These are phyloP conservation scores for Coffea canephora DNA, from an alignment of 257 asterid species.

Conservation along the genomic window DNA sequence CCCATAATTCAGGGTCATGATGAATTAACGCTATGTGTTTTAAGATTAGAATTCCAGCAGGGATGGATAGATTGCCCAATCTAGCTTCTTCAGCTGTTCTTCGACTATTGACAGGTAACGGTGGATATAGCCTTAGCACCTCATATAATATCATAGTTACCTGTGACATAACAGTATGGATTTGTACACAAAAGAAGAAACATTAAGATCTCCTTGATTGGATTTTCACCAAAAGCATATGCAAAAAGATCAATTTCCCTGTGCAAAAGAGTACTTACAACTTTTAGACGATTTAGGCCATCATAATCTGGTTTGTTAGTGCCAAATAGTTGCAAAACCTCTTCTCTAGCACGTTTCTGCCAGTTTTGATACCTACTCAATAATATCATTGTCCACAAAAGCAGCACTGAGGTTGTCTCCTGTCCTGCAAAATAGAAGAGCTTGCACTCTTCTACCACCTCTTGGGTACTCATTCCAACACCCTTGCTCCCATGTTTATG, in stretches of 20 bases:
- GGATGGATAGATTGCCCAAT: slow-evolving; percentile 2
- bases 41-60: not conserved
- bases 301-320: slow-evolving; percentile 1
- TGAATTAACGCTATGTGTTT: not conserved
- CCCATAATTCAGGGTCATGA: slow-evolving; percentile 15
- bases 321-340: slow-evolving; percentile 10
- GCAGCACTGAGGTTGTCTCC: not conserved
- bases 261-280: not conserved
- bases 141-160: slow-evolving; percentile 9
- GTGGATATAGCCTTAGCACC: slow-evolving; percentile 5
- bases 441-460: not conserved
- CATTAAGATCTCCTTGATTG: not conserved
- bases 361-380: slow-evolving; percentile 9
- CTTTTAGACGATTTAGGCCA: slow-evolving; percentile 7
- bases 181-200: not conserved
- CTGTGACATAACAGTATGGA: not conserved
- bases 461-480: slow-evolving; percentile 9
- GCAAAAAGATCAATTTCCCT: not conserved
- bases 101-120: not conserved
- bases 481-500: slow-evolving; percentile 2
- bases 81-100: slow-evolving; percentile 5
- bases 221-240: too few relatives aligned
- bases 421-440: not conserved
- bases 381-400: not conserved
- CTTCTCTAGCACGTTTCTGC: slow-evolving; percentile 18